Evolutionary conservation across 2,329 filamentous ascomycete species (phyloP), one percentile per base, ranked within the genome.

Genomic region (Ploettnerulaceae sp.): DNA sequence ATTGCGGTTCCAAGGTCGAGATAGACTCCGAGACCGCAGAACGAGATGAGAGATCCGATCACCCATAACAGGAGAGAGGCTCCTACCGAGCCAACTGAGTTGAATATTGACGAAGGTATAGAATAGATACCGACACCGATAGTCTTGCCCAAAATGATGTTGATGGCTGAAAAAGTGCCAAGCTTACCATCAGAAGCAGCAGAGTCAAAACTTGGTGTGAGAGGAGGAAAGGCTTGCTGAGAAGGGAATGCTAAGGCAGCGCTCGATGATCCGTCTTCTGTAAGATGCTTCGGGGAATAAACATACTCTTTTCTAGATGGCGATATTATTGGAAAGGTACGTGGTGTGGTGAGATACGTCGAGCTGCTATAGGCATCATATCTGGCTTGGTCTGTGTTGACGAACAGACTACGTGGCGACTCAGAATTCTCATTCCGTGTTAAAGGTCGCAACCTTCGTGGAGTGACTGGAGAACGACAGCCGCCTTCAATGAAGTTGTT

Each of bases 1-100:
- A 84, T 73, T 0, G 75, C 79, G 1, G 79, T 83, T 18, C 81
- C 81, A 48, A 79, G 82, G 61, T 85, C 81, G 47, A 84, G 68
- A 53, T 82, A 82, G 15, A 83, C 77, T n/a, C 75, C 73, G 43
- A 79, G 77, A 47, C 81, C 81, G 8, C 77, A 76, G 9, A 67
- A 71, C 4, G 81, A 77, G 54, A 84, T 82, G 40, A 82, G 56
- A 66, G 77, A 77, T 20, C 80, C 81, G 1, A 69, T 69, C 1
- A 83, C 69, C 81, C 81, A 84, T 53, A 84, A 73, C 53, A 83
- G 71, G 17, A 84, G 69, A 0, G 78, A 70, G 0, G 83, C 69
- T 3, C 80, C 81, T n/a, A 81, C 73, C 48, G 75, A 80, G 47
- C 80, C 79, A 7, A 71, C 75, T 0, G 78, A 70, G 2, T 64